Base-by-base conservation (phyloP, 1,284 basidiomycete species). In the Vanrija humicola region DNA sequence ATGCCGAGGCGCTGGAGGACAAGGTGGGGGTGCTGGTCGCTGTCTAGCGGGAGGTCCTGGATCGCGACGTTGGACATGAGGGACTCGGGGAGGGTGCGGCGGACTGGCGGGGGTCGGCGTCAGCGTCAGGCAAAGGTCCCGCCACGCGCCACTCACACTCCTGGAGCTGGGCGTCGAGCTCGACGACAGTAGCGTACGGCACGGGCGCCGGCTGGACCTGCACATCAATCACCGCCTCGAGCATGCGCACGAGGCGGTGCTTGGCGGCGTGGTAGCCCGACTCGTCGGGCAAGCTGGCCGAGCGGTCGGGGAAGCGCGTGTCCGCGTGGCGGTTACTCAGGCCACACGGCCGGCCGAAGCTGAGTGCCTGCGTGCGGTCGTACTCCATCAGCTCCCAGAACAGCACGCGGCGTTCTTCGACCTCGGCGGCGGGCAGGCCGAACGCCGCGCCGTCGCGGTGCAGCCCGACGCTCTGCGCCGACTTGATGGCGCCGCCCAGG, bases 331-430 rank as follows among this genome's bases (percentile, higher is more conserved):
- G 61, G 46, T 70, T 66, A 39, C 62, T 66, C 2, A 67, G 67
- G 2, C 66, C 64, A 26, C 67, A 71, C 8, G 72, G 71, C 23
- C 52, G 29, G 16, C 67, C 74, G 48, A 76, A 74, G 49, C 69
- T 72, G 21, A 73, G 59, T 4, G 74, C 68, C 58, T 73, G 68
- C 9, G 70, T 59, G 23, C 74, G 63, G 50, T 72, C 70, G 48
- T 74, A 71, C 9, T 72, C 68, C 48, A 74, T 64, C 25, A 74
- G 54, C 58, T 76, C 74, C 72, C 72, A 76, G 64, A 68, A 74
- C 6, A 72, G 68, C 44, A 69, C 65, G 6, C 74, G 58, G 12
- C 74, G 54, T 45, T 72, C 72, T 43, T 70, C 72, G 8, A 69
- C 62, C 46, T 74, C 72, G 34, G 67, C 65, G 4, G 58, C 48